These are phyloP conservation scores for Cercospora beticola DNA, from an alignment of 2,329 filamentous ascomycete species.

Conservation along the genomic window DNA sequence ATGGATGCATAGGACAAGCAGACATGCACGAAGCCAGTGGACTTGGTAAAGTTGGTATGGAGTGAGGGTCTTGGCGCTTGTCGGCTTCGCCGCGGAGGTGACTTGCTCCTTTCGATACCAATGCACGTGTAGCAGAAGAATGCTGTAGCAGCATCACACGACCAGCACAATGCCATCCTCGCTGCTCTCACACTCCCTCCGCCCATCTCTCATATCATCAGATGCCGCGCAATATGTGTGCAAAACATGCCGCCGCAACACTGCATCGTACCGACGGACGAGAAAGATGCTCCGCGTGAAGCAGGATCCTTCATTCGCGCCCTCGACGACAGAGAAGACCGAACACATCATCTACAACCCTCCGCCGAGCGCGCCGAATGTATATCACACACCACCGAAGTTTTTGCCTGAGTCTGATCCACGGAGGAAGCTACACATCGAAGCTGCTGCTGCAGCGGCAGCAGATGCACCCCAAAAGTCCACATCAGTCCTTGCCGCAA, in stretches of 20 bases:
- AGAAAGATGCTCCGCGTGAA: slow-evolving; percentile 49
- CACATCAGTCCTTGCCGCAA: slow-evolving; percentile 23
- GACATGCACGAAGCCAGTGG: not conserved
- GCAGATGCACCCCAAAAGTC: slow-evolving; percentile 15
- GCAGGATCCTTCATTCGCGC: slow-evolving; percentile 46
- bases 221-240: slow-evolving; percentile 32
- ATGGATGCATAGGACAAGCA: not conserved
- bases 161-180: slow-evolving; percentile 28
- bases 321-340: slow-evolving; percentile 38
- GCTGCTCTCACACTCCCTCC: slow-evolving; percentile 22
- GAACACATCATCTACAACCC: slow-evolving; percentile 66
- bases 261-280: slow-evolving; percentile 49
- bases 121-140: not conserved
- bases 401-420: slow-evolving; percentile 62
- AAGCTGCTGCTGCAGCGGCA: slow-evolving; percentile 26
- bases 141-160: slow-evolving; percentile 20
- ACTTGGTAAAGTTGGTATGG: not conserved
- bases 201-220: slow-evolving; percentile 28
- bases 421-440: slow-evolving; percentile 37
- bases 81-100: slow-evolving; percentile 9
- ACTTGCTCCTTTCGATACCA: slow-evolving; percentile 13
- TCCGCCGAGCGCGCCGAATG: slow-evolving; percentile 61
- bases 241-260: slow-evolving; percentile 40
- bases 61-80: not conserved
- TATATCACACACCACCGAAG: slow-evolving; percentile 64